A percentile compares a stretch with the other conserved stretches of the same genome.
Conservation (phyloP, 1,139 yeast genomes). For the Diutina scorzettiae region DNA sequence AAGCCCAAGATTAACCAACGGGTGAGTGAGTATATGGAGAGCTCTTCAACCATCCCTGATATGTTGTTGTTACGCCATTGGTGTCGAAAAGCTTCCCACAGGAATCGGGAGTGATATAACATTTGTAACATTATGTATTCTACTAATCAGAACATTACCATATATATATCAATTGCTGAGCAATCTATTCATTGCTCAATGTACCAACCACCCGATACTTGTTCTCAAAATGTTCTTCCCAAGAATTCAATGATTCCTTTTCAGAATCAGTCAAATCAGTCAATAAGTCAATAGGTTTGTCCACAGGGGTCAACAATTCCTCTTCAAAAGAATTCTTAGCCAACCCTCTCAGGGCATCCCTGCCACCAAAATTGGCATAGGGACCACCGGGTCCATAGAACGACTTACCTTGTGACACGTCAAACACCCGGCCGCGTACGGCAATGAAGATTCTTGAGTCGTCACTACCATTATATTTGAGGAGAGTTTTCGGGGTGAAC, state of each 20-base stretch:
- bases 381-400: conserved; percentile 98
- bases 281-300: conserved; percentile 63
- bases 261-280: conserved; percentile 53
- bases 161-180: no score
- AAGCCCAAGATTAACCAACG: not conserved
- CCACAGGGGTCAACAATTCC: conserved; percentile 42
- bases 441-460: conserved; percentile 72
- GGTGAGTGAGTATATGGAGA: not conserved
- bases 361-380: conserved; percentile 90
- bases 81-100: not conserved
- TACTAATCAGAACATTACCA: no score
- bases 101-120: not conserved
- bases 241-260: conserved; percentile 55
- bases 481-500: conserved; percentile 67
- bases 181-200: conserved; percentile 13
- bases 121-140: not conserved
- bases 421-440: conserved; percentile 75
- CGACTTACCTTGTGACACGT: conserved; percentile 67
- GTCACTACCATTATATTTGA: conserved; percentile 70
- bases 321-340: conserved; percentile 83
- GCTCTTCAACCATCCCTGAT: not conserved
- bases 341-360: conserved; percentile 90
- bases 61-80: not conserved
- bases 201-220: conserved; percentile 67
- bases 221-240: conserved; percentile 76